phyloP scores from a whole-genome alignment of 768 basidiomycete species.

The Kwoniella shandongensis region DNA sequence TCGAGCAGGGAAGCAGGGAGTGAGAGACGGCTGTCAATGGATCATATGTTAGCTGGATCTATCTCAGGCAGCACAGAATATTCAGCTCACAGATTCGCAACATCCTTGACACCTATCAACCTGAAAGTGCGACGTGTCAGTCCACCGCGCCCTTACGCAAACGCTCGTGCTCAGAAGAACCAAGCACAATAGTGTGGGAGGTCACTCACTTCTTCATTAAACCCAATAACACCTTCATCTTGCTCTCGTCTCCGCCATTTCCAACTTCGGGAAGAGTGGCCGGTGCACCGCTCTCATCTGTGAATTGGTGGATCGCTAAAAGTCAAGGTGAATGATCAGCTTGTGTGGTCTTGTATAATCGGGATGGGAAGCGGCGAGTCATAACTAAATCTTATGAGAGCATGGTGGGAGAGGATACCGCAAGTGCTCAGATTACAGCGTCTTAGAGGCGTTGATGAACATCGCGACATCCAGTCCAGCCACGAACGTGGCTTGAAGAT shows the following conservation, averaged over 20 bases:
- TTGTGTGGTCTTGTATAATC: too few relatives aligned
- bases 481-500: too few relatives aligned
- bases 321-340: too few relatives aligned
- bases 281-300: constrained; percentile 47
- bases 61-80: background rate
- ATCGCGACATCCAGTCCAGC: too few relatives aligned
- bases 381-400: too few relatives aligned
- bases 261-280: constrained; percentile 49
- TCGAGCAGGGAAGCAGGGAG: constrained; percentile 89
- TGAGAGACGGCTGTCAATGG: constrained; percentile 71
- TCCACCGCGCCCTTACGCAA: too few relatives aligned
- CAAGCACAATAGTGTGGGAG: background rate
- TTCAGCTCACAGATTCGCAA: constrained; percentile 61
- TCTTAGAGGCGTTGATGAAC: too few relatives aligned
- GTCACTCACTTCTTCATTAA: constrained; percentile 74
- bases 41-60: constrained; percentile 3
- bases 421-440: too few relatives aligned
- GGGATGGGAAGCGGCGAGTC: too few relatives aligned
- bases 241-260: constrained; percentile 71
- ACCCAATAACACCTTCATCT: constrained; percentile 88
- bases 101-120: constrained; percentile 83
- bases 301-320: constrained; percentile 33
- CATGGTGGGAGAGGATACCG: too few relatives aligned
- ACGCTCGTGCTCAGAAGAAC: too few relatives aligned
- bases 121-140: constrained; percentile 19